Evolutionary conservation across 1,284 basidiomycete species (phyloP).

Genomic region (Waitea zeae): DNA sequence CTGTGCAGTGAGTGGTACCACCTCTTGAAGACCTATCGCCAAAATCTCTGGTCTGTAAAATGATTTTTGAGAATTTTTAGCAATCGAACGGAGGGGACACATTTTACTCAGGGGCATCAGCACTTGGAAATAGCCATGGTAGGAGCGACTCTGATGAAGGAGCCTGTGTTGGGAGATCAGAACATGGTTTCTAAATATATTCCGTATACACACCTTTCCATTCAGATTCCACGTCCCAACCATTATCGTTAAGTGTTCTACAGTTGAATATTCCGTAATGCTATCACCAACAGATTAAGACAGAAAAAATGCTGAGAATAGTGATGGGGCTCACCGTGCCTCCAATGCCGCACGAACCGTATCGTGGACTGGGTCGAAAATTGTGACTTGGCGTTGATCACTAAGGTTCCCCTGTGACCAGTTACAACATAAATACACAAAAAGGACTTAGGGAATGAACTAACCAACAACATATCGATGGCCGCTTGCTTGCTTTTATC

Average conservation of each 20-base stretch:
- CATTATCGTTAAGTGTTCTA: constrained; percentile 59
- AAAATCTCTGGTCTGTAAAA: constrained; percentile 69
- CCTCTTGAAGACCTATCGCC: constrained; percentile 92
- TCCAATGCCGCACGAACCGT: constrained; percentile 57
- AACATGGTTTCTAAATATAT: too few species aligned
- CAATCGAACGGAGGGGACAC: background rate
- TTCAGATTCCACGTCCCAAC: constrained; percentile 95
- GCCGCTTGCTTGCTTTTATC: constrained; percentile 90
- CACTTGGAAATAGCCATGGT: constrained; percentile 79
- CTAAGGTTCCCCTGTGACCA: constrained; percentile 70
- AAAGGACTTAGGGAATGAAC: constrained; percentile 10
- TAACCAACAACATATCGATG: constrained; percentile 87
- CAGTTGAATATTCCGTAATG: constrained; percentile 73
- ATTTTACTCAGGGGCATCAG: background rate
- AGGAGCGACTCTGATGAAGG: constrained; percentile 70
- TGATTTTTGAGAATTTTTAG: background rate
- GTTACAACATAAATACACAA: background rate
- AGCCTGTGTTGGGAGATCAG: constrained; percentile 17
- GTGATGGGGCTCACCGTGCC: constrained; percentile 33
- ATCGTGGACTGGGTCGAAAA: constrained; percentile 92
- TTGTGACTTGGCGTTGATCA: constrained; percentile 73
- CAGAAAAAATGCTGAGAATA: constrained; percentile 4
- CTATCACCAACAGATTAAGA: constrained; percentile 13
- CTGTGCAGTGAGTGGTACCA: constrained; percentile 91
- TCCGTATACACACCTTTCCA: constrained; percentile 38